These are phyloP conservation scores for Kluyveromyces marxianus DNA, from an alignment of 1,139 yeast species.

Conservation along the genomic window DNA sequence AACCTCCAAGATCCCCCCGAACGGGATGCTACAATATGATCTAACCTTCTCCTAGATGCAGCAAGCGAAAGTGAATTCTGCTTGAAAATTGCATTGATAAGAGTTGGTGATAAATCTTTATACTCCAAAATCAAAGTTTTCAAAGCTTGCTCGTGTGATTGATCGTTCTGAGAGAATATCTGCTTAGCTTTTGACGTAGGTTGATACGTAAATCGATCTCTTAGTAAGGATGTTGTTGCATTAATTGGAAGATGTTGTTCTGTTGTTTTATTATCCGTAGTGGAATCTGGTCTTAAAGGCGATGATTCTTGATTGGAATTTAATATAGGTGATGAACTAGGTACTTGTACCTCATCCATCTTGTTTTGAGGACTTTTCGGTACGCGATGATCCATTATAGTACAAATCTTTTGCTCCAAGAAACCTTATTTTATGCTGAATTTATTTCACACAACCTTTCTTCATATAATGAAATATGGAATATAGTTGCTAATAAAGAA, in stretches of 20 bases:
- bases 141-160: slow-evolving; percentile 10
- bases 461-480: no score
- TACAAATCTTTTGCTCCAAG: background rate
- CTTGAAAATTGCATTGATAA: slow-evolving; percentile 54
- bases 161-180: slow-evolving; percentile 4
- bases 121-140: slow-evolving; percentile 28
- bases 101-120: slow-evolving; percentile 43
- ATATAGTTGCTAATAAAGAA: no score
- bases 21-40: slow-evolving; percentile 26
- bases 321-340: slow-evolving; percentile 38
- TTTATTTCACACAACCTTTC: no score
- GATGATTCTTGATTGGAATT: slow-evolving; percentile 21
- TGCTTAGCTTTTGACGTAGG: slow-evolving; percentile 13
- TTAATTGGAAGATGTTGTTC: slow-evolving; percentile 3
- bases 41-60: slow-evolving; percentile 45
- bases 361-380: slow-evolving; percentile 5
- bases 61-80: slow-evolving; percentile 51
- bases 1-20: slow-evolving; percentile 20
- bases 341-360: slow-evolving; percentile 35
- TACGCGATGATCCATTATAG: background rate
- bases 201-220: slow-evolving; percentile 24
- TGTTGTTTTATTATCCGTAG: background rate
- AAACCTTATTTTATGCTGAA: background rate
- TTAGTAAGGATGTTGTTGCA: slow-evolving; percentile 13
- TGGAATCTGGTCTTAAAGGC: slow-evolving; percentile 18